Conservation (phyloP, 2,329 filamentous ascomycete species). For the Arthrobotrys entomopaga region DNA sequence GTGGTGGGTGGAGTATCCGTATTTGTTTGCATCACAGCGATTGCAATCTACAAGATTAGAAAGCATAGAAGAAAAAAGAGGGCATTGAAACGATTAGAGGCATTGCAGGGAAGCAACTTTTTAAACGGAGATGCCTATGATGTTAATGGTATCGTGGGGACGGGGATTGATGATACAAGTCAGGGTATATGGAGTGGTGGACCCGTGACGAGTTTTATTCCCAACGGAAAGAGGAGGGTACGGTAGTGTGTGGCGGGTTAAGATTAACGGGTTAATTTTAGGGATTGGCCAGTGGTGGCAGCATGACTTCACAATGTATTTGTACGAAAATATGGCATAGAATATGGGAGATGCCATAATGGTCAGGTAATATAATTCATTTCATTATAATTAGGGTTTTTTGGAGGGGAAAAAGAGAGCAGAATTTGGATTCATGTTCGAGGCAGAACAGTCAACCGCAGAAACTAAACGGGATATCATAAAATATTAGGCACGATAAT, state of each 20-base stretch:
- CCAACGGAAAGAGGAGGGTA: constrained; percentile 32
- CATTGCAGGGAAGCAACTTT: constrained; percentile 15
- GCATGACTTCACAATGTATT: too few relatives aligned
- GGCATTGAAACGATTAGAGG: constrained; percentile 29
- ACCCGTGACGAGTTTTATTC: constrained; percentile 39
- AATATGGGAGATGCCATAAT: too few relatives aligned
- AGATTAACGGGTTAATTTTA: constrained; percentile 7
- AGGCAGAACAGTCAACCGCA: too few relatives aligned
- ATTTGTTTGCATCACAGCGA: constrained; percentile 22
- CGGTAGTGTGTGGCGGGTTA: constrained; percentile 20
- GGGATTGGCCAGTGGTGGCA: neutral
- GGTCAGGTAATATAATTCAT: too few relatives aligned
- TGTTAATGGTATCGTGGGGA: constrained; percentile 35
- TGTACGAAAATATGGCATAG: too few relatives aligned
- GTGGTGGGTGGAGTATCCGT: constrained; percentile 33
- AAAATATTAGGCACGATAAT: too few relatives aligned
- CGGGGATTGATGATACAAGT: constrained; percentile 22
- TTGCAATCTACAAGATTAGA: constrained; percentile 37
- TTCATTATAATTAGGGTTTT: too few relatives aligned
- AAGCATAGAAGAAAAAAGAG: constrained; percentile 23
- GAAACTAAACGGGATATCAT: too few relatives aligned
- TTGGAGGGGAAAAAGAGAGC: too few relatives aligned
- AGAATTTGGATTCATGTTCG: too few relatives aligned
- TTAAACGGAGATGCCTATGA: constrained; percentile 1
- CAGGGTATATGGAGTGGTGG: constrained; percentile 47